Evolutionary conservation across 1,284 basidiomycete genomes (phyloP).

Genomic region (Volvariella volvacea): DNA sequence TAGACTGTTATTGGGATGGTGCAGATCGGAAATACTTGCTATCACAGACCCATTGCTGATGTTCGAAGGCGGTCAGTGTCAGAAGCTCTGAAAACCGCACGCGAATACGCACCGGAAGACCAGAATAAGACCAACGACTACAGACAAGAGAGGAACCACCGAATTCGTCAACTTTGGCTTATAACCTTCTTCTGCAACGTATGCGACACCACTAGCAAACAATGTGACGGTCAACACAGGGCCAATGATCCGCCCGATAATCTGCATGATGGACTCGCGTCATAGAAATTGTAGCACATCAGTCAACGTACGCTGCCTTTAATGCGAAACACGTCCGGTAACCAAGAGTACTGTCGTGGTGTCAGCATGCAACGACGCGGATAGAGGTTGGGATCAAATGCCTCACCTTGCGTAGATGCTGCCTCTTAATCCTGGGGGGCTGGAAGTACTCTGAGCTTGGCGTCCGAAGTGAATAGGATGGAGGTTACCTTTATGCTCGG

Average conservation of each 20-base stretch:
- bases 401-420: constrained; percentile 35
- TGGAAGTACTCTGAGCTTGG: constrained; percentile 9
- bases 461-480: constrained; percentile 1
- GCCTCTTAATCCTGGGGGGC: constrained; percentile 33
- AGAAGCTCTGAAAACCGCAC: neutral
- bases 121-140: constrained; percentile 78
- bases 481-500: constrained; percentile 1
- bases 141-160: constrained; percentile 79
- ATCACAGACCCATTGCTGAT: constrained; percentile 28
- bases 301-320: constrained; percentile 59
- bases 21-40: neutral
- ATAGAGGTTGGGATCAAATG: neutral
- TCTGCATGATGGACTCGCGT: too few relatives aligned
- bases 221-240: constrained; percentile 80
- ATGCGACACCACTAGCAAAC: constrained; percentile 60
- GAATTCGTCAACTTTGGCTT: constrained; percentile 59
- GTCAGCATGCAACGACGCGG: neutral
- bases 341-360: constrained; percentile 71
- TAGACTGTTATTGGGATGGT: constrained; percentile 1
- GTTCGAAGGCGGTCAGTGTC: neutral
- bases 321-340: constrained; percentile 79
- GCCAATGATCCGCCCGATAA: constrained; percentile 61
- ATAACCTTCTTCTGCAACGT: constrained; percentile 47
- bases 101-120: constrained; percentile 55
- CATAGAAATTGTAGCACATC: too few relatives aligned